Conservation (phyloP, 768 basidiomycete species). For the Cystofilobasidium capitatum region DNA sequence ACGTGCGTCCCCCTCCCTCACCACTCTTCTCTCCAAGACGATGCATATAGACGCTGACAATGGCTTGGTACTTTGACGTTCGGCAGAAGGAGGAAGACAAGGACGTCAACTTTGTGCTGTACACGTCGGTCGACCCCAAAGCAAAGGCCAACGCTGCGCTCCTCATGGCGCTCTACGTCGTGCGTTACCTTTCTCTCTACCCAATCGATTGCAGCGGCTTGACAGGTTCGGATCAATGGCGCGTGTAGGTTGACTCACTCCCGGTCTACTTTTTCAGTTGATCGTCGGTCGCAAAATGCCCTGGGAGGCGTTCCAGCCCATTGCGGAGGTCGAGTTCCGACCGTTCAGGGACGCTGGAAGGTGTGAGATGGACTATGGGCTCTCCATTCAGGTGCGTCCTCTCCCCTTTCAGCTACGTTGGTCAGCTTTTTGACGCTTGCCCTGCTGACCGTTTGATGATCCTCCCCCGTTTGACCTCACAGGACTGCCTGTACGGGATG, state of each 20-base stretch:
- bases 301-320: conserved; percentile 89
- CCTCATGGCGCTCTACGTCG: conserved; percentile 85
- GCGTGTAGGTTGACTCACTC: background rate
- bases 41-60: background rate
- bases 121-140: conserved; percentile 74
- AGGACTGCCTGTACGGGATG: conserved; percentile 86
- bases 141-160: conserved; percentile 88
- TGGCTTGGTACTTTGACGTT: background rate
- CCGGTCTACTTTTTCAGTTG: conserved; percentile 51
- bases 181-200: conserved; percentile 43
- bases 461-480: conserved; percentile 30
- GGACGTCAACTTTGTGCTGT: conserved; percentile 54
- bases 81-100: background rate
- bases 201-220: background rate
- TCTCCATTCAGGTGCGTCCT: conserved; percentile 79
- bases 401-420: conserved; percentile 54
- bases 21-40: background rate
- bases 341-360: conserved; percentile 92
- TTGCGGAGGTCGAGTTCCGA: conserved; percentile 85
- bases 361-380: conserved; percentile 82
- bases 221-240: background rate
- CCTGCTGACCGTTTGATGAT: background rate
- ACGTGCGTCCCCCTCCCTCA: background rate
- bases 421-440: conserved; percentile 47
- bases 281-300: conserved; percentile 81